A percentile compares a stretch with the other conserved stretches of the same genome.
Evolutionary conservation across 108 stramenopile genomes (phyloP).

Genomic region (Cyclotella distinguenda): DNA sequence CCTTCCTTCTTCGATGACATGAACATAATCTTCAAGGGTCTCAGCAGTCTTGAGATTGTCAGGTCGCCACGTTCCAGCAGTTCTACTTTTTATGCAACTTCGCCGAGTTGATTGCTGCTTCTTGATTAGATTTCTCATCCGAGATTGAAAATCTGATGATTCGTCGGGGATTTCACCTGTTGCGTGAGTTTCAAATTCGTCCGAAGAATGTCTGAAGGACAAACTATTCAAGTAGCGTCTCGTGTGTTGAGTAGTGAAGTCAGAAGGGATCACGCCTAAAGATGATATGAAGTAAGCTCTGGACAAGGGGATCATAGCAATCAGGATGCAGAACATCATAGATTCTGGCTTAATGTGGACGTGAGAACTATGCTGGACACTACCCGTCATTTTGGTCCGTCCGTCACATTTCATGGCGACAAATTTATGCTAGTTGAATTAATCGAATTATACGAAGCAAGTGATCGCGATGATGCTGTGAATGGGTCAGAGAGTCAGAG

Average conservation of each 20-base stretch:
- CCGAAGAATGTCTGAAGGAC: conserved; percentile 19
- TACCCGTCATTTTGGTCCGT: too few relatives aligned
- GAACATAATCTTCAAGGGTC: conserved; percentile 61
- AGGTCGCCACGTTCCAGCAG: conserved; percentile 22
- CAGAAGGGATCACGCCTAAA: not conserved
- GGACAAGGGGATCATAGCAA: too few relatives aligned
- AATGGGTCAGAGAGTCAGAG: too few relatives aligned
- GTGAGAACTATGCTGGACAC: too few relatives aligned
- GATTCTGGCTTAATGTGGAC: too few relatives aligned
- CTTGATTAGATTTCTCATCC: conserved; percentile 30
- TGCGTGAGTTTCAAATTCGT: not conserved
- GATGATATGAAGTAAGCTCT: not conserved
- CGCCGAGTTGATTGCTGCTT: conserved; percentile 1
- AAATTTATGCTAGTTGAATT: too few relatives aligned
- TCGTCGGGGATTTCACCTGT: not conserved
- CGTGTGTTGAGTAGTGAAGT: not conserved
- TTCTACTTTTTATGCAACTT: not conserved
- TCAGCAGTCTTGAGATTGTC: conserved; percentile 48
- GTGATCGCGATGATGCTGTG: too few relatives aligned
- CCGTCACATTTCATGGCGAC: too few relatives aligned
- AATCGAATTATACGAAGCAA: too few relatives aligned
- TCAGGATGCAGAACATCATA: too few relatives aligned
- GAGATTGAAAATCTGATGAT: conserved; percentile 30
- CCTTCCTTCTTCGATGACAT: conserved; percentile 55
- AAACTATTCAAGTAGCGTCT: conserved; percentile 10